Evolutionary conservation across 2,329 filamentous ascomycete species (phyloP).

Genomic region (Tolypocladium paradoxum): DNA sequence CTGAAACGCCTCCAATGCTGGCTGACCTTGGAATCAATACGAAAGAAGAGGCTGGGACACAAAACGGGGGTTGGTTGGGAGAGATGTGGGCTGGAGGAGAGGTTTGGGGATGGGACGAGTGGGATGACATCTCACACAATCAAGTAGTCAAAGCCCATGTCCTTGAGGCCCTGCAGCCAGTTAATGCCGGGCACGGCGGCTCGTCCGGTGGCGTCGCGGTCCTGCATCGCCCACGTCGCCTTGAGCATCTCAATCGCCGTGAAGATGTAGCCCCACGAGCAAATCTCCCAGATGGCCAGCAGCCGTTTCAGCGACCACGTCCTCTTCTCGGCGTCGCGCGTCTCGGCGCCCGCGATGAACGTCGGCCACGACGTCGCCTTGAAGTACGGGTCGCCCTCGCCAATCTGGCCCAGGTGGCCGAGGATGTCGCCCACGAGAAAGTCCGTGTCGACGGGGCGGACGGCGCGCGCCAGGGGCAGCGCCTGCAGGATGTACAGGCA

Average conservation of each 20-base stretch:
- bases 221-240: constrained; percentile 34
- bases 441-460: constrained; percentile 27
- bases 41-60: neutral
- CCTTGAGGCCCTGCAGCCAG: constrained; percentile 33
- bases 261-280: constrained; percentile 40
- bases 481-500: constrained; percentile 36
- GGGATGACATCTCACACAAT: constrained; percentile 24
- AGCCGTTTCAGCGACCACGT: constrained; percentile 40
- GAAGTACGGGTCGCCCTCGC: constrained; percentile 38
- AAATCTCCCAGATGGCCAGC: constrained; percentile 31
- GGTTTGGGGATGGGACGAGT: neutral
- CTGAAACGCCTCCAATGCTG: neutral
- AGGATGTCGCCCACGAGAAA: constrained; percentile 39
- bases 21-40: too few species aligned
- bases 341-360: constrained; percentile 47
- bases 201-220: constrained; percentile 13
- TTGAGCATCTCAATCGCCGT: constrained; percentile 37
- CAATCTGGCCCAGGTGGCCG: constrained; percentile 36
- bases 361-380: constrained; percentile 51
- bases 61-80: neutral
- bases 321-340: constrained; percentile 32
- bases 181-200: constrained; percentile 13
- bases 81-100: neutral
- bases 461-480: constrained; percentile 25
- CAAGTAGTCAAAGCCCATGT: constrained; percentile 33